Base-by-base conservation (phyloP, 495 filamentous ascomycete species). In the Talaromyces borbonicus region DNA sequence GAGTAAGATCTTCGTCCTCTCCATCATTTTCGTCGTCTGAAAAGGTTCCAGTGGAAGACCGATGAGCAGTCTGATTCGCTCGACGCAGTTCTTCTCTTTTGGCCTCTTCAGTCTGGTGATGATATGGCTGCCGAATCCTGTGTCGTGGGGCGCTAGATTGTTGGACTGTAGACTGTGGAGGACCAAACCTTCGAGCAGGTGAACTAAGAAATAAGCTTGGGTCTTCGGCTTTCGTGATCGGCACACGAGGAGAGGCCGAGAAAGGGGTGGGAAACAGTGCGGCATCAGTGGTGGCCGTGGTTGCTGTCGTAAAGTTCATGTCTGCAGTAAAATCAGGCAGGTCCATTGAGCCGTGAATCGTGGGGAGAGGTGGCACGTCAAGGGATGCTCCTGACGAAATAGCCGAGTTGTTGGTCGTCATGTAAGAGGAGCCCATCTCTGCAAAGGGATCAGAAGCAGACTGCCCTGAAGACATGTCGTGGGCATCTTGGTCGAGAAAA, bases 401-500 rank as follows among this genome's bases (percentile, higher is more conserved):
- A 56, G 52, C 25, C 47, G 12, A 20, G 38, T n/a, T n/a, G n/a
- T n/a, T n/a, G n/a, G 48, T 23, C 16, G 49, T 23, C 6, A 43
- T 41, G 20, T 15, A 22, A 22, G 45, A 24, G 3, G 54, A 32
- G 35, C 41, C 49, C 33, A 54, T 15, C 15, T 40, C 30, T 8
- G 15, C 20, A 35, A 32, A 27, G 16, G 40, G 24, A 12, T 41
- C 38, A 9, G 26, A 50, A 29, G 33, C 43, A 24, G 19, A 42
- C n/a, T 36, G 33, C n/a, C n/a, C 27, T 40, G n/a, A 12, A 5
- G 38, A 20, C 5, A 36, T 1, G 36, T 45, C 27, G 5, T 61
- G 59, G 1, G 68, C 52, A 39, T 79, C 73, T 11, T 82, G 68
- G 49, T 90, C 87, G 85, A 85, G 92, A 56, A 89, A 88, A 20